Conservation (phyloP, 331 rosid species). For the Stylosanthes scabra region DNA sequence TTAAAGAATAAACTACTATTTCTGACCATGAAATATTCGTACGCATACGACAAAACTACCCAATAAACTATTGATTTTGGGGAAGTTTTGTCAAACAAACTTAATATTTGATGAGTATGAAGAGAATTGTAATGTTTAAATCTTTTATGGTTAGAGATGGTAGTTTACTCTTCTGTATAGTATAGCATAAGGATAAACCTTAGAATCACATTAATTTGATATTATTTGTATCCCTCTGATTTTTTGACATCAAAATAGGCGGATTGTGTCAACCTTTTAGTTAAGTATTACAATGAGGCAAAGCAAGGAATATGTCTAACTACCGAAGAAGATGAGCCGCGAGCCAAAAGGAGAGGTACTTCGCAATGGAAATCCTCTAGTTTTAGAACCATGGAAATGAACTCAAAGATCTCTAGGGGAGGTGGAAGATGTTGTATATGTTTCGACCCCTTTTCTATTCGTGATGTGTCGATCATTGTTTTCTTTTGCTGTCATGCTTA, state of each 20-base stretch:
- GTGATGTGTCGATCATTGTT: conserved; percentile 73
- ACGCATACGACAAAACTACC: no score
- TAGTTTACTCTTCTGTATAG: not conserved
- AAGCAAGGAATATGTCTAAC: conserved; percentile 82
- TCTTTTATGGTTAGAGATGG: no score
- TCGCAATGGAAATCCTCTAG: conserved; percentile 53
- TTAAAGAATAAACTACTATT: no score
- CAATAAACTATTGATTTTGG: no score
- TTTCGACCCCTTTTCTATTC: conserved; percentile 89
- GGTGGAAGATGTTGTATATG: conserved; percentile 99
- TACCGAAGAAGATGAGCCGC: conserved; percentile 76
- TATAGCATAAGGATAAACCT: not conserved
- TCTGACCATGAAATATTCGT: no score
- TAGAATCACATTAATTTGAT: conserved; percentile 30
- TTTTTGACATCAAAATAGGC: conserved; percentile 64
- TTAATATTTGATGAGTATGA: no score
- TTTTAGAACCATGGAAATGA: conserved; percentile 60
- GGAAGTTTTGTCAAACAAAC: no score
- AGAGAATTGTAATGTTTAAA: no score
- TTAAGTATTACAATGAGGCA: conserved; percentile 91
- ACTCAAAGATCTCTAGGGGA: conserved; percentile 80
- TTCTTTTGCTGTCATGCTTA: conserved; percentile 99
- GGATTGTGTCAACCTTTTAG: conserved; percentile 85
- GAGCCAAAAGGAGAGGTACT: conserved; percentile 60
- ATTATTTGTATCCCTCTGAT: conserved; percentile 30